These are phyloP conservation scores for Saussurea involucrata DNA, from an alignment of 129 eudicot genomes.

Conservation along the genomic window DNA sequence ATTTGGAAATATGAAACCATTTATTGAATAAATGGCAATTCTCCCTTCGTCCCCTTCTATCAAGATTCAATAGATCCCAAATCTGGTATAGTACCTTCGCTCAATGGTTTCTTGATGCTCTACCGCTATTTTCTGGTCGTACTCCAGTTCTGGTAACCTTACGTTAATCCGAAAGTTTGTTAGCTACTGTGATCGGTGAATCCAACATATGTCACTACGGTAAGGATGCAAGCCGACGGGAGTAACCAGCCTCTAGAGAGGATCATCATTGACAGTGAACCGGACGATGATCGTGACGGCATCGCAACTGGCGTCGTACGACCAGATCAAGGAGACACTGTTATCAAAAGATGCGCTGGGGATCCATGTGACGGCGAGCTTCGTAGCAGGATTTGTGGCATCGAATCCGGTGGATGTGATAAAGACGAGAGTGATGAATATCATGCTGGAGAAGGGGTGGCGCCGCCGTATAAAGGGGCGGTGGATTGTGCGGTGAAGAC, in stretches of 20 bases:
- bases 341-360: slow-evolving; percentile 59
- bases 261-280: slow-evolving; percentile 74
- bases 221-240: slow-evolving; percentile 89
- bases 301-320: slow-evolving; percentile 77
- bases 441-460: slow-evolving; percentile 62
- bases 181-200: slow-evolving; percentile 74
- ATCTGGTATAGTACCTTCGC: too few relatives aligned
- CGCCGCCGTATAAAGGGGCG: slow-evolving; percentile 60
- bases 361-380: slow-evolving; percentile 77
- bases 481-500: slow-evolving; percentile 70
- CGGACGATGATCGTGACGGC: slow-evolving; percentile 89
- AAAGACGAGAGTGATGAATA: slow-evolving; percentile 81
- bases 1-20: too few relatives aligned
- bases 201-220: slow-evolving; percentile 82
- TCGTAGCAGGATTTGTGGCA: slow-evolving; percentile 80
- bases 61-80: too few relatives aligned
- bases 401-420: slow-evolving; percentile 82
- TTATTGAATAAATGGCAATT: too few relatives aligned
- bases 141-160: too few relatives aligned
- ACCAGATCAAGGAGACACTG: slow-evolving; percentile 67
- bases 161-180: slow-evolving; percentile 38
- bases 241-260: slow-evolving; percentile 66
- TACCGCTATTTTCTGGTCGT: too few relatives aligned
- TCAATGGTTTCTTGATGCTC: too few relatives aligned
- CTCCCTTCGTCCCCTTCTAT: too few relatives aligned